Percentiles rank a stretch among this genome's conserved stretches.
Conservation (phyloP, 2,329 filamentous ascomycete species). For the Leptodontidium sp. region DNA sequence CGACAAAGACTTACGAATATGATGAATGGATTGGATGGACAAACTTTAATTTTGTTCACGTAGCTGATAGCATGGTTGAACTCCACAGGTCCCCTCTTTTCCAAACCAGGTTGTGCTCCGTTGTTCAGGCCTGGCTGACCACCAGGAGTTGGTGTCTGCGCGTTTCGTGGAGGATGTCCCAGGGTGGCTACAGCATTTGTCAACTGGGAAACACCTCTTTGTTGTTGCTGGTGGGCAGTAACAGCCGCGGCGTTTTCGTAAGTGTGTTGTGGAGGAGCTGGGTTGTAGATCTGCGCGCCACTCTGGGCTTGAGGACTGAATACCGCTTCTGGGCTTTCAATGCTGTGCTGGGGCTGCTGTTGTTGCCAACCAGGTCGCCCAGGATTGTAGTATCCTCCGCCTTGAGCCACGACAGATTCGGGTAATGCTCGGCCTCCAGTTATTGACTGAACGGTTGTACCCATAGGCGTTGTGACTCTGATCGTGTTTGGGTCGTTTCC, state of each 20-base stretch:
- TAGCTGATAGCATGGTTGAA: conserved; percentile 99
- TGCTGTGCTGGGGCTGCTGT: conserved; percentile 62
- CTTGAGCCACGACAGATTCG: conserved; percentile 44
- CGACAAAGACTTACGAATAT: conserved; percentile 19
- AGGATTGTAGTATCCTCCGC: conserved; percentile 52
- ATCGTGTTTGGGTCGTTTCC: conserved; percentile 96
- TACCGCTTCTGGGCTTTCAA: conserved; percentile 69
- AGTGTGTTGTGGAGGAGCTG: conserved; percentile 49
- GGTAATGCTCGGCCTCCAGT: conserved; percentile 56
- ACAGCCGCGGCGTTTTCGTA: conserved; percentile 53
- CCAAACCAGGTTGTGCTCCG: conserved; percentile 68
- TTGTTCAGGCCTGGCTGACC: conserved; percentile 67
- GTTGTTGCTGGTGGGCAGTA: conserved; percentile 66
- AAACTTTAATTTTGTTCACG: conserved; percentile 98
- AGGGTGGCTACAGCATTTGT: conserved; percentile 63
- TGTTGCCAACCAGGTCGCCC: conserved; percentile 58
- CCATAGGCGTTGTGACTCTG: conserved; percentile 94
- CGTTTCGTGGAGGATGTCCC: conserved; percentile 58
- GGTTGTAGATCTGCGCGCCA: conserved; percentile 56
- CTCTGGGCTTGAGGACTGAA: conserved; percentile 66
- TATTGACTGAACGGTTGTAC: conserved; percentile 94
- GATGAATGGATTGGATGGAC: conserved; percentile 5
- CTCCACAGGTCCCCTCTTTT: conserved; percentile 93
- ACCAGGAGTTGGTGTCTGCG: conserved; percentile 67
- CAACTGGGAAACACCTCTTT: conserved; percentile 70